Conservation (phyloP, 2,329 filamentous ascomycete genomes). For the Phialophora verrucosa region DNA sequence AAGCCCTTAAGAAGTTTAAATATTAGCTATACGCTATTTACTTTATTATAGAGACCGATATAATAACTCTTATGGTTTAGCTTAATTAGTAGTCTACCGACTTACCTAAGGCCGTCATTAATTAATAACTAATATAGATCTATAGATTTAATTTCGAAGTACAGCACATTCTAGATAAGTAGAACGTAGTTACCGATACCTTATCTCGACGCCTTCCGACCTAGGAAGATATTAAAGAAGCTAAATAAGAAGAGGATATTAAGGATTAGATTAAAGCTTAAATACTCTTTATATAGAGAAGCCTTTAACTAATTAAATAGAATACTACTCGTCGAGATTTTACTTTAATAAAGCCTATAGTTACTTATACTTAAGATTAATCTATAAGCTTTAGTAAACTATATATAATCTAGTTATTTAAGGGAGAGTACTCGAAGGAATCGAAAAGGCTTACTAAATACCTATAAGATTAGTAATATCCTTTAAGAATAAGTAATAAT, state of each 20-base stretch:
- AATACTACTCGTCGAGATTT: no score
- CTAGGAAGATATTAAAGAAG: background rate
- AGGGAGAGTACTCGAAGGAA: no score
- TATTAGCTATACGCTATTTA: no score
- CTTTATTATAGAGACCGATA: no score
- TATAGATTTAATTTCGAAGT: background rate
- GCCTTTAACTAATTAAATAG: background rate
- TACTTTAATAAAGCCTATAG: no score
- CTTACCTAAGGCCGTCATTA: background rate
- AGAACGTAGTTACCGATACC: background rate
- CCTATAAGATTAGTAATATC: no score
- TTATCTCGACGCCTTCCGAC: background rate
- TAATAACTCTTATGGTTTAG: background rate
- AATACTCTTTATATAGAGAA: background rate
- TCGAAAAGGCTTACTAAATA: no score
- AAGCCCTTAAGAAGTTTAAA: no score
- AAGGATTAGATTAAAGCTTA: background rate
- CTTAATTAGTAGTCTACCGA: background rate
- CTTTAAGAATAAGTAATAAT: no score
- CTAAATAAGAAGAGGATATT: conserved; percentile 5
- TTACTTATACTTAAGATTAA: no score
- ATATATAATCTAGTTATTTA: no score
- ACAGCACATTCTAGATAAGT: background rate
- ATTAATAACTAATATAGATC: conserved; percentile 5
- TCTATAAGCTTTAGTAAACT: no score